Evolutionary conservation across 768 basidiomycete genomes (phyloP), one percentile per base, ranked within the genome.

Genomic region (Boletus pseudopeckii): DNA sequence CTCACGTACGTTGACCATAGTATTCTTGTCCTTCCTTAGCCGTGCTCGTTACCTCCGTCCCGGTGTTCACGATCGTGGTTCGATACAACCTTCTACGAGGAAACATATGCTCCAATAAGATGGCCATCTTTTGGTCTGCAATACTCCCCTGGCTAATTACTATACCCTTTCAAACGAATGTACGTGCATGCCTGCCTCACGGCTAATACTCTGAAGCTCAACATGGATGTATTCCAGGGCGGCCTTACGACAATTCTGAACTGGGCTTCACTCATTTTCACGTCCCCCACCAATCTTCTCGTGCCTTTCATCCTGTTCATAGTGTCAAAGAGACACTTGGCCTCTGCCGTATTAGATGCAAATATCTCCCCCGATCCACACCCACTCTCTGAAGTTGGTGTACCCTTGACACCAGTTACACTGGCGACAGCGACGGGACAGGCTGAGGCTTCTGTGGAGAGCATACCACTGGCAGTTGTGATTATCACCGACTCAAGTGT

Each of bases 141-240:
- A 48, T 65, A 32, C 40, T 63, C 20, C 64, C 64, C 18, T 65
- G 64, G 64, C 7, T 65, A 20, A 36, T 65, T 11, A 48, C 55
- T 17, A 63, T 65, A 60, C 64, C 64, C 22, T 60, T 65, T 43
- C 64, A 65, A 48, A 65, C 64, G 26, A 60, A 60, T 7, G 64
- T 63, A 47, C 42, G 64, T 55, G 17, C 10, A 15, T 14, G 4
- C 24, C 22, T 20, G 3, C 20, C 22, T 39, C 18, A 1, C 4
- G 4, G 7, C n/a, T n/a, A 10, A 36, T 45, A 2, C 15, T 18
- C 22, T 33, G 36, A 26, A 43, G 9, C 48, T 48, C 22, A 54
- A 26, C 17, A 20, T 34, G 4, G 26, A 5, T 20, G 7, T 2
- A 11, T 43, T 38, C 18, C 39, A 64, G 63, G 55, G 36, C 32